phyloP scores from a whole-genome alignment of 2,329 filamentous ascomycete species.

The Apiospora pterosperma region DNA sequence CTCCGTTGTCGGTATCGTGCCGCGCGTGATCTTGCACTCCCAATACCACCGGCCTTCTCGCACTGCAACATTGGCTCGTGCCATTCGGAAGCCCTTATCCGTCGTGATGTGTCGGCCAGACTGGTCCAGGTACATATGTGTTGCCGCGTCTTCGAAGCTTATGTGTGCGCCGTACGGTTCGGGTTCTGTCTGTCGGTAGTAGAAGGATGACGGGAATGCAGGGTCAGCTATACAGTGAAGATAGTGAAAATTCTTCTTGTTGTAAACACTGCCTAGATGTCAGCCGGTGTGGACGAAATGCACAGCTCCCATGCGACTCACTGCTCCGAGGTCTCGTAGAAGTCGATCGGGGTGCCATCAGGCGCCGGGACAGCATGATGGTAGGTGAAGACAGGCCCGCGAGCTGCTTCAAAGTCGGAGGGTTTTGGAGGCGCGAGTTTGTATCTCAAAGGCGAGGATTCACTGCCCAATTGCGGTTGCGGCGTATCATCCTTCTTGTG shows the following conservation, averaged over 20 bases:
- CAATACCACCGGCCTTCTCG: conserved; percentile 91
- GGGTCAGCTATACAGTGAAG: conserved; percentile 88
- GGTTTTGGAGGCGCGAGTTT: conserved; percentile 61
- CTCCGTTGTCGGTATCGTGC: conserved; percentile 52
- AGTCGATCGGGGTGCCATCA: conserved; percentile 50
- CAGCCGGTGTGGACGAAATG: neutral
- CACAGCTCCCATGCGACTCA: conserved; percentile 32
- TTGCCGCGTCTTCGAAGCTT: conserved; percentile 88
- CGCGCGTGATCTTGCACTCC: conserved; percentile 85
- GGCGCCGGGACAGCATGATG: conserved; percentile 51
- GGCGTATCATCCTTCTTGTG: conserved; percentile 9
- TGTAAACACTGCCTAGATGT: conserved; percentile 46
- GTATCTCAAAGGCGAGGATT: conserved; percentile 55
- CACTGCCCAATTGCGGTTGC: conserved; percentile 30
- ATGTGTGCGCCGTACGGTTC: conserved; percentile 80
- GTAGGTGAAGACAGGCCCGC: conserved; percentile 53
- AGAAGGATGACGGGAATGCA: conserved; percentile 78
- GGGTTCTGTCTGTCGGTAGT: conserved; percentile 85
- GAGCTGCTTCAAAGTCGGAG: conserved; percentile 58
- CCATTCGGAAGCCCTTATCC: conserved; percentile 89
- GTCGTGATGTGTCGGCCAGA: conserved; percentile 77
- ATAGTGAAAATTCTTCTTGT: conserved; percentile 79
- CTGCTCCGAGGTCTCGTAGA: conserved; percentile 64
- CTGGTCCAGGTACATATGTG: conserved; percentile 78
- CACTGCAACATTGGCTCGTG: conserved; percentile 84